phyloP scores from a whole-genome alignment of 306 rosid genomes.

The Quercus ilex region DNA sequence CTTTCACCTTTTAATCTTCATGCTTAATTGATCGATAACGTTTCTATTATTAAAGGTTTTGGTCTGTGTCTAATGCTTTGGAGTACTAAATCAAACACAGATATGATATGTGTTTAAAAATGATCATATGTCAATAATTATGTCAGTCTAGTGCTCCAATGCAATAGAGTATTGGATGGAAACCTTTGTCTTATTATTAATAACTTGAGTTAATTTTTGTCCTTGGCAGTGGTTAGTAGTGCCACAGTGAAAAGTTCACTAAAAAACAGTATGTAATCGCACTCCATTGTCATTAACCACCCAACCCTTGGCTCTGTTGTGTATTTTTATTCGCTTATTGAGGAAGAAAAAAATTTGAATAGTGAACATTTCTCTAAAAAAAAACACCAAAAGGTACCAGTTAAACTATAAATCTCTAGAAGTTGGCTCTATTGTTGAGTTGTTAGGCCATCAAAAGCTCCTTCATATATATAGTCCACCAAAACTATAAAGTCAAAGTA shows the following conservation, averaged over 20 bases:
- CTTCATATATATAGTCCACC: not conserved
- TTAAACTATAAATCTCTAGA: too few species aligned
- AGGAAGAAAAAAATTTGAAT: too few species aligned
- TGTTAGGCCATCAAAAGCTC: not conserved
- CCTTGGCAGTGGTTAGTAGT: conserved; percentile 23
- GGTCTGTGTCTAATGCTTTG: too few species aligned
- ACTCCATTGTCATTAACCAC: conserved; percentile 18
- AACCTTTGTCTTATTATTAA: conserved; percentile 7
- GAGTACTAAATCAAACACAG: too few species aligned
- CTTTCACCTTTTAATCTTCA: conserved; percentile 33
- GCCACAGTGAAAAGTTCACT: conserved; percentile 37
- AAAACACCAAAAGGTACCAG: too few species aligned
- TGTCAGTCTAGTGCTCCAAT: too few species aligned
- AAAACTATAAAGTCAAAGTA: not conserved
- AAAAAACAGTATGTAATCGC: conserved; percentile 2
- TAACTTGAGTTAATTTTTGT: conserved; percentile 27
- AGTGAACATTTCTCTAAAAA: too few species aligned
- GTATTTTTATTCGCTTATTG: too few species aligned
- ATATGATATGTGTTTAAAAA: too few species aligned
- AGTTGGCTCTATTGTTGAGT: not conserved
- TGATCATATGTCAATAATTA: too few species aligned
- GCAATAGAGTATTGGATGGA: too few species aligned
- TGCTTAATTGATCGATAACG: conserved; percentile 38
- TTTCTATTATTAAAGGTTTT: conserved; percentile 21
- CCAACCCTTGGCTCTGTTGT: not conserved